phyloP scores from a whole-genome alignment of 306 rosid species.

The Begonia peltatifolia region DNA sequence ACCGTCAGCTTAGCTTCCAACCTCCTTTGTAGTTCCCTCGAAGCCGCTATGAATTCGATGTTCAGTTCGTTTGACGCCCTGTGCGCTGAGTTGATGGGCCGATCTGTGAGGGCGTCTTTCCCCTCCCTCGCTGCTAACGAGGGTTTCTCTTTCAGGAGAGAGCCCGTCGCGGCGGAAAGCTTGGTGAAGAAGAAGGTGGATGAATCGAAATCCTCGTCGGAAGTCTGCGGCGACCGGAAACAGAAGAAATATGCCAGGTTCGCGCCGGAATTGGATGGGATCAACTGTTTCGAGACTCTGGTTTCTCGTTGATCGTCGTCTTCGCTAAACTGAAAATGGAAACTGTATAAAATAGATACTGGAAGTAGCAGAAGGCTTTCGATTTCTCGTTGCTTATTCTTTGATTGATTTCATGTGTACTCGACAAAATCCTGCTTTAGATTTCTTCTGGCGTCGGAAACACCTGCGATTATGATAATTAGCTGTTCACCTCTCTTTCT shows the following conservation, averaged over 20 bases:
- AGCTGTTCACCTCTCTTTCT: too few relatives aligned
- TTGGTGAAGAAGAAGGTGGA: background rate
- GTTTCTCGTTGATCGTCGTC: constrained; percentile 5
- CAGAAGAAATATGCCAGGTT: constrained; percentile 5
- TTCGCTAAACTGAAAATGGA: too few relatives aligned
- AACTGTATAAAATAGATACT: too few relatives aligned
- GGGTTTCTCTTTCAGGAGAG: background rate
- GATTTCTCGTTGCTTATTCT: too few relatives aligned
- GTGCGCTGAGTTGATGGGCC: constrained; percentile 24
- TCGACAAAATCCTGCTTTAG: too few relatives aligned
- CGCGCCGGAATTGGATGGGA: constrained; percentile 31
- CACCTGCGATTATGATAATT: too few relatives aligned
- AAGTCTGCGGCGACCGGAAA: background rate
- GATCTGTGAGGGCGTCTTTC: constrained; percentile 15
- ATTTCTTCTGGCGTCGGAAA: too few relatives aligned
- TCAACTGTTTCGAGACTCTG: constrained; percentile 31
- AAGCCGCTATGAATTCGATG: constrained; percentile 25
- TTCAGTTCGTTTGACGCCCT: constrained; percentile 33
- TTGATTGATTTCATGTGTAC: too few relatives aligned
- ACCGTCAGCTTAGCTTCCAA: background rate
- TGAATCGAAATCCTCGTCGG: background rate
- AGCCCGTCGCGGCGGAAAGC: background rate
- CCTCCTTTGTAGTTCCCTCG: background rate
- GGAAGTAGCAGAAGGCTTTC: too few relatives aligned
- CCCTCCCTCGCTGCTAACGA: constrained; percentile 8